Conservation (phyloP, 768 basidiomycete species). For the Melanogaster broomeanus region DNA sequence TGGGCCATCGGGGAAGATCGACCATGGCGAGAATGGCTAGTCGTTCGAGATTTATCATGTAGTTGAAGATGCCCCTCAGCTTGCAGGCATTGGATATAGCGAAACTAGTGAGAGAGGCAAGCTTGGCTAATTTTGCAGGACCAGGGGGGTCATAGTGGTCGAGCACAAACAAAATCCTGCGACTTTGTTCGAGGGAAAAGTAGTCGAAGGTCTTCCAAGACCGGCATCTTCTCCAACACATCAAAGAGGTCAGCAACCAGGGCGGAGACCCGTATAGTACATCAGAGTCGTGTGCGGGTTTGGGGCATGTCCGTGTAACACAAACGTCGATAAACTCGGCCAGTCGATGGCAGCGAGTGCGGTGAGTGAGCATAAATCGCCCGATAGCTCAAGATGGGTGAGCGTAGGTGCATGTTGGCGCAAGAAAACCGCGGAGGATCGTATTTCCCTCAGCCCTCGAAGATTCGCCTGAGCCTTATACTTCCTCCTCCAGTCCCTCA, state of each 20-base stretch:
- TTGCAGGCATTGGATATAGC: conserved; percentile 37
- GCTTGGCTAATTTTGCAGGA: conserved; percentile 24
- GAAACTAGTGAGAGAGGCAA: conserved; percentile 36
- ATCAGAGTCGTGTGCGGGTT: conserved; percentile 11
- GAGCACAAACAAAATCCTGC: conserved; percentile 28
- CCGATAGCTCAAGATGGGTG: conserved; percentile 33
- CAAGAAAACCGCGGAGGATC: conserved; percentile 30
- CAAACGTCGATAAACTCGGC: conserved; percentile 30
- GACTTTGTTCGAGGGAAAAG: conserved; percentile 31
- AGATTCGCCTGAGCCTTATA: conserved; percentile 32
- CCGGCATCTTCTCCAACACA: conserved; percentile 32
- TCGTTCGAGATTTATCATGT: conserved; percentile 29
- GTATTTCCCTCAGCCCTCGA: conserved; percentile 31
- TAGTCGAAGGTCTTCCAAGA: conserved; percentile 30
- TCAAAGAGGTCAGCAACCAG: conserved; percentile 19
- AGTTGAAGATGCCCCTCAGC: conserved; percentile 29
- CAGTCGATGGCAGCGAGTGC: conserved; percentile 32
- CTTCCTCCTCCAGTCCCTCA: conserved; percentile 38
- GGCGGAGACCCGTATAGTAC: conserved; percentile 14
- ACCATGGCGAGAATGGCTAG: conserved; percentile 35
- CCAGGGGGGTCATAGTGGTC: conserved; percentile 21
- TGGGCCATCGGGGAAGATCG: conserved; percentile 38
- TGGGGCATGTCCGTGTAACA: conserved; percentile 32
- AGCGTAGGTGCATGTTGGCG: conserved; percentile 31
- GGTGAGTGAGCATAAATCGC: conserved; percentile 27